Percentiles rank a stretch among this genome's conserved stretches.
phyloP scores from a whole-genome alignment of 2,329 filamentous ascomycete species.

The Fragosphaeria purpurea region DNA sequence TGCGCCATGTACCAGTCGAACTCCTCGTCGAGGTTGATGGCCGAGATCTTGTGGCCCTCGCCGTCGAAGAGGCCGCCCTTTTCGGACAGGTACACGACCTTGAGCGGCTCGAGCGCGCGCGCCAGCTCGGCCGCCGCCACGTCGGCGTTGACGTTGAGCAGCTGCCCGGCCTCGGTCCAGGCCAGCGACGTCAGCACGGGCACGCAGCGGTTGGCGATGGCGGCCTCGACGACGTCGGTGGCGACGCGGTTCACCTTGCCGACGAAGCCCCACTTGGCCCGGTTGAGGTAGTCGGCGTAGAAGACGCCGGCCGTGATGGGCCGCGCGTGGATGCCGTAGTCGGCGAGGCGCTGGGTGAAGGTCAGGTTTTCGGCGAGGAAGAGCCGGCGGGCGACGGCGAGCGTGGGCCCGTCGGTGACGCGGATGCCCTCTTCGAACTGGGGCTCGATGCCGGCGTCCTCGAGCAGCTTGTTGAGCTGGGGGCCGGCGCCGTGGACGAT shows the following conservation, averaged over 20 bases:
- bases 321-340: constrained; percentile 77
- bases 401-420: constrained; percentile 89
- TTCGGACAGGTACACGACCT: constrained; percentile 97
- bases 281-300: constrained; percentile 87
- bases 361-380: constrained; percentile 95
- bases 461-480: constrained; percentile 79
- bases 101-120: constrained; percentile 78
- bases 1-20: constrained; percentile 88
- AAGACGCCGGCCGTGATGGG: constrained; percentile 87
- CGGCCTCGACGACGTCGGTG: constrained; percentile 79
- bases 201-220: constrained; percentile 82
- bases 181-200: constrained; percentile 95
- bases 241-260: constrained; percentile 93
- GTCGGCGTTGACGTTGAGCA: constrained; percentile 96
- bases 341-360: constrained; percentile 79
- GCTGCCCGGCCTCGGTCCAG: constrained; percentile 80
- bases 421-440: constrained; percentile 95
- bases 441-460: constrained; percentile 85
- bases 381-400: constrained; percentile 80
- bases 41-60: constrained; percentile 88
- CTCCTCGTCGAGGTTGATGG: constrained; percentile 95
- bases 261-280: constrained; percentile 91
- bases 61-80: constrained; percentile 95
- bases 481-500: constrained; percentile 93
- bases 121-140: constrained; percentile 91